A percentile compares a stretch with the other conserved stretches of the same genome.
phyloP scores from a whole-genome alignment of 352 stramenopile genomes.

The Pythium dissotocum region DNA sequence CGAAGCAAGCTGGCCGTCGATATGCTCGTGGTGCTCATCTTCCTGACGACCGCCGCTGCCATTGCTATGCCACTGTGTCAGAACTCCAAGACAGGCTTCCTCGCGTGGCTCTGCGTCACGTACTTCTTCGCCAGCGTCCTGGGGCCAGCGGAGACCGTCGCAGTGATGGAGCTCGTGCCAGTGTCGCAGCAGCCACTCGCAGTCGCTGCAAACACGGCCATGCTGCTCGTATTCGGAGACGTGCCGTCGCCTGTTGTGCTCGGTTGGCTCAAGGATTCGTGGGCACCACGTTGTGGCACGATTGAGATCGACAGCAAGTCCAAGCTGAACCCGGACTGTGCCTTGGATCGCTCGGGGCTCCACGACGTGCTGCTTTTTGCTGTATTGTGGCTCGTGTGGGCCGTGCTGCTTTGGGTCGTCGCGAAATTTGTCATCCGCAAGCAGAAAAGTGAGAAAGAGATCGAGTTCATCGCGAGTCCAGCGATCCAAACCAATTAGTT shows the following conservation, averaged over 20 bases:
- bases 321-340: constrained; percentile 65
- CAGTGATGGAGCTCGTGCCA: constrained; percentile 89
- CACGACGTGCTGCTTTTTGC: constrained; percentile 71
- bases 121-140: constrained; percentile 69
- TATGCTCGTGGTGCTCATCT: constrained; percentile 70
- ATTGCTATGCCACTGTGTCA: constrained; percentile 63
- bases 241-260: constrained; percentile 93
- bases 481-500: neutral
- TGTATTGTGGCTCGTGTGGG: constrained; percentile 73
- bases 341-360: constrained; percentile 56
- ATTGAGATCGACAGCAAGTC: constrained; percentile 62
- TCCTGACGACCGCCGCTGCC: constrained; percentile 52
- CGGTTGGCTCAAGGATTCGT: constrained; percentile 90
- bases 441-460: neutral
- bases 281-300: constrained; percentile 86
- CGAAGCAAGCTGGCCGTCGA: constrained; percentile 55
- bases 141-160: constrained; percentile 80
- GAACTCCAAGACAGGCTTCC: constrained; percentile 46
- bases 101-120: constrained; percentile 66
- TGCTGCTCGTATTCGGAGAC: constrained; percentile 93
- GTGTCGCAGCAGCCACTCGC: constrained; percentile 87
- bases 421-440: constrained; percentile 34
- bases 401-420: constrained; percentile 59
- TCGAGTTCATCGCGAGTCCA: neutral
- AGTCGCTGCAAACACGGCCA: constrained; percentile 88